A percentile compares a stretch with the other conserved stretches of the same genome.
Conservation (phyloP, 148 eudicot species). For the Rhododendron simsii region DNA sequence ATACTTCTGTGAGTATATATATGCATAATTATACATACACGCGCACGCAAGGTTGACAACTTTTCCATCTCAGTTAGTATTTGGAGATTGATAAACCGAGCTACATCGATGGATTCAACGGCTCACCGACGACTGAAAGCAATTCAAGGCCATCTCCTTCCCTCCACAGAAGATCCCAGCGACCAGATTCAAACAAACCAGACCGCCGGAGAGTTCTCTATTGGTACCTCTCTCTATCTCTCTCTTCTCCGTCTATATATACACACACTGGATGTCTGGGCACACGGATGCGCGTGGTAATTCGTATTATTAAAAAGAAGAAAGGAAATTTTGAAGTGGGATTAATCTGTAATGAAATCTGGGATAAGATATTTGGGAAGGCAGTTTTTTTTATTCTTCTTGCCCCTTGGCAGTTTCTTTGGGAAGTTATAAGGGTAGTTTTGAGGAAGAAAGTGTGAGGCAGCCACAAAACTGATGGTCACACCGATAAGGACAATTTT, state of each 20-base stretch:
- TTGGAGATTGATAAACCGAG: neutral
- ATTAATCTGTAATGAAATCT: neutral
- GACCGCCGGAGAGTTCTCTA: slow-evolving; percentile 61
- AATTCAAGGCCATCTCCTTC: slow-evolving; percentile 53
- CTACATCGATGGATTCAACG: slow-evolving; percentile 40
- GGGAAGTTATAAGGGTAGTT: neutral
- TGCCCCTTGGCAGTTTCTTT: neutral
- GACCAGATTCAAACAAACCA: slow-evolving; percentile 29
- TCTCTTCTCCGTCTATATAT: neutral
- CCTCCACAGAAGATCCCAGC: slow-evolving; percentile 21
- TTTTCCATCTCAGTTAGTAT: neutral
- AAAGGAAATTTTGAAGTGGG: neutral
- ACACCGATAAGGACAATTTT: neutral
- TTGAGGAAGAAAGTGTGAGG: neutral
- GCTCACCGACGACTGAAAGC: slow-evolving; percentile 58
- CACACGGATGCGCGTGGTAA: too few relatives aligned
- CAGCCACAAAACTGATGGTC: neutral
- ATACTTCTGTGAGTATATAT: too few relatives aligned
- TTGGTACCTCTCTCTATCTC: slow-evolving; percentile 31
- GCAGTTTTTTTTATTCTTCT: neutral
- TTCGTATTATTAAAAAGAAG: too few relatives aligned
- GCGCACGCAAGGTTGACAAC: neutral
- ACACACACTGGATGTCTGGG: too few relatives aligned
- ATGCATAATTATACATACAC: too few relatives aligned
- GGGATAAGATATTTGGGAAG: neutral